These are phyloP conservation scores for Eucommia ulmoides DNA, from an alignment of 257 asterid species.

Conservation along the genomic window DNA sequence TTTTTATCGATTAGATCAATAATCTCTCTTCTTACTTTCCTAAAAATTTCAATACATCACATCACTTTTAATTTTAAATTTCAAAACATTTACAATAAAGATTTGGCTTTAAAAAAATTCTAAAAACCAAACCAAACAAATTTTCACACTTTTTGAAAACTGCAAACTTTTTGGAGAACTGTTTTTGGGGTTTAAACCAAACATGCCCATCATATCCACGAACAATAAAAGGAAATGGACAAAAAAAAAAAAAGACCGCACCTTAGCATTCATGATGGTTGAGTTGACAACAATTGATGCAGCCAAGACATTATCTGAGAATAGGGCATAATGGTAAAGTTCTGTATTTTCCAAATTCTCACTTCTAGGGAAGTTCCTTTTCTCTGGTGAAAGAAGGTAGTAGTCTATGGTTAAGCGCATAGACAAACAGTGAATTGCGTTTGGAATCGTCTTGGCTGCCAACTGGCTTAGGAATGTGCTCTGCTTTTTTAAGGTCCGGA, in stretches of 20 bases:
- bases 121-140: too few species aligned
- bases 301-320: not conserved
- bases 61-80: too few species aligned
- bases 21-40: too few species aligned
- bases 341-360: not conserved
- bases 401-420: constrained; percentile 1
- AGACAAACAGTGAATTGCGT: not conserved
- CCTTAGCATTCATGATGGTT: constrained; percentile 1
- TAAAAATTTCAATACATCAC: too few species aligned
- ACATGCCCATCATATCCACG: too few species aligned
- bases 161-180: too few species aligned
- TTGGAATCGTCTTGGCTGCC: not conserved
- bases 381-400: not conserved
- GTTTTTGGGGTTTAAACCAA: too few species aligned
- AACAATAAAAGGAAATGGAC: too few species aligned
- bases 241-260: not conserved
- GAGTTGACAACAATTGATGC: not conserved
- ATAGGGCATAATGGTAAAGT: constrained; percentile 1
- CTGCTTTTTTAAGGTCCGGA: constrained; percentile 1
- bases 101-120: too few species aligned
- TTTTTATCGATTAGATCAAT: too few species aligned
- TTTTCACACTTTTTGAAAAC: too few species aligned
- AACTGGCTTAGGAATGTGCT: constrained; percentile 2
- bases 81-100: not conserved
- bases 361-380: not conserved